A percentile compares a stretch with the other conserved stretches of the same genome.
Evolutionary conservation across 2,329 filamentous ascomycete species (phyloP).

Genomic region (Arachnopeziza araneosa): DNA sequence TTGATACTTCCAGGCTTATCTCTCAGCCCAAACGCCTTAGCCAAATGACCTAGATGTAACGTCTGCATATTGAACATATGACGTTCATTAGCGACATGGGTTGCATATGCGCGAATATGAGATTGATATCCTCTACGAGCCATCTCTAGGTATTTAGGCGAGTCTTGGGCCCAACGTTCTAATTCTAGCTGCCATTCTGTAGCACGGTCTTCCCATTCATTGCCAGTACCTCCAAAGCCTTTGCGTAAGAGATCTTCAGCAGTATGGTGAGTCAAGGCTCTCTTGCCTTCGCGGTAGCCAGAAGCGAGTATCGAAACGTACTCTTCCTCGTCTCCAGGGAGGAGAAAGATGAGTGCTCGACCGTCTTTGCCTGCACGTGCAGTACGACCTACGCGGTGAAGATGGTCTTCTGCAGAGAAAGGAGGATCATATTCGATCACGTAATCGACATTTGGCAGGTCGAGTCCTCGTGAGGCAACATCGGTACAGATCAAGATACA

Average conservation of each 20-base stretch:
- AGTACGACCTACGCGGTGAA: constrained; percentile 91
- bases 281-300: constrained; percentile 44
- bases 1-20: constrained; percentile 84
- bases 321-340: constrained; percentile 85
- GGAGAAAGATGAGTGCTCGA: constrained; percentile 81
- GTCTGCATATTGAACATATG: constrained; percentile 86
- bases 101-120: constrained; percentile 91
- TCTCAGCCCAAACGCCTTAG: constrained; percentile 86
- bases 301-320: constrained; percentile 60
- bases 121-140: constrained; percentile 84
- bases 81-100: constrained; percentile 81
- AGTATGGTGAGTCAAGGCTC: constrained; percentile 57
- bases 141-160: constrained; percentile 67
- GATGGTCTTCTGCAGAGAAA: constrained; percentile 87
- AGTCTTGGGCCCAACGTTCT: constrained; percentile 59
- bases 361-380: constrained; percentile 87
- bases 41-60: constrained; percentile 85
- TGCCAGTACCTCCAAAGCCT: constrained; percentile 49
- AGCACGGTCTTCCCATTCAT: constrained; percentile 58
- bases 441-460: constrained; percentile 90
- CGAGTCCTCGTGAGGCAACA: constrained; percentile 89
- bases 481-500: constrained; percentile 89
- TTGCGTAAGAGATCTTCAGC: constrained; percentile 63
- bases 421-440: constrained; percentile 96
- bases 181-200: constrained; percentile 63